Evolutionary conservation across 192 early-diverging fungal genomes (phyloP).

Genomic region (Radiomyces spectabilis): DNA sequence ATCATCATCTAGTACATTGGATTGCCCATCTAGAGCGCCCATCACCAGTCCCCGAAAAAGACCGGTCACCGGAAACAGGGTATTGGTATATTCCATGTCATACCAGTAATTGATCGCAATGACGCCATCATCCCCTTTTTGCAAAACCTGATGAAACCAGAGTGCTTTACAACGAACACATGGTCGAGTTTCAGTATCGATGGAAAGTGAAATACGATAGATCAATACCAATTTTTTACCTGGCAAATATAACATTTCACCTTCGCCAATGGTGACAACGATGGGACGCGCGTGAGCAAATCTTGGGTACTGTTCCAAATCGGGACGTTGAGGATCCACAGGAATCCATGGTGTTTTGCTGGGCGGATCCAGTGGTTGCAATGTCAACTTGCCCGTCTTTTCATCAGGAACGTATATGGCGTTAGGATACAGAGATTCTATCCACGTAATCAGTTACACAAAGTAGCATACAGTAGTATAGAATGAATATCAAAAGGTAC

Average conservation of each 20-base stretch:
- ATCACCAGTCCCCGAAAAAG: constrained; percentile 16
- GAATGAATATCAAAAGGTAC: constrained; percentile 9
- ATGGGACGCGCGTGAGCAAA: constrained; percentile 34
- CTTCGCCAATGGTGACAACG: constrained; percentile 32
- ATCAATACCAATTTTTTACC: constrained; percentile 11
- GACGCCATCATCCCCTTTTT: constrained; percentile 38
- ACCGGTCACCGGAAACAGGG: constrained; percentile 15
- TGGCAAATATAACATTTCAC: constrained; percentile 47
- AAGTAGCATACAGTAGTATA: not conserved
- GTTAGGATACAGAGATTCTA: constrained; percentile 5
- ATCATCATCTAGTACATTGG: constrained; percentile 6
- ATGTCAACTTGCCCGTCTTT: not conserved
- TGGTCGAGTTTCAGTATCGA: too few species aligned
- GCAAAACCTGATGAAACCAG: constrained; percentile 50
- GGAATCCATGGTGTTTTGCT: constrained; percentile 35
- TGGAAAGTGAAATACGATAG: not conserved
- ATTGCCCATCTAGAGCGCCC: too few species aligned
- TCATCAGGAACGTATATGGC: constrained; percentile 12
- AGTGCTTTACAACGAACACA: constrained; percentile 9
- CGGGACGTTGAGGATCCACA: constrained; percentile 33
- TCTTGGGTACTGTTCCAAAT: constrained; percentile 30
- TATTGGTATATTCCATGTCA: constrained; percentile 34
- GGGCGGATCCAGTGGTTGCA: constrained; percentile 24
- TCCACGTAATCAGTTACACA: not conserved
- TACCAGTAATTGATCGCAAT: constrained; percentile 53